These are phyloP conservation scores for Scleromitrula shiraiana DNA, from an alignment of 2,329 filamentous ascomycete species.

Conservation along the genomic window DNA sequence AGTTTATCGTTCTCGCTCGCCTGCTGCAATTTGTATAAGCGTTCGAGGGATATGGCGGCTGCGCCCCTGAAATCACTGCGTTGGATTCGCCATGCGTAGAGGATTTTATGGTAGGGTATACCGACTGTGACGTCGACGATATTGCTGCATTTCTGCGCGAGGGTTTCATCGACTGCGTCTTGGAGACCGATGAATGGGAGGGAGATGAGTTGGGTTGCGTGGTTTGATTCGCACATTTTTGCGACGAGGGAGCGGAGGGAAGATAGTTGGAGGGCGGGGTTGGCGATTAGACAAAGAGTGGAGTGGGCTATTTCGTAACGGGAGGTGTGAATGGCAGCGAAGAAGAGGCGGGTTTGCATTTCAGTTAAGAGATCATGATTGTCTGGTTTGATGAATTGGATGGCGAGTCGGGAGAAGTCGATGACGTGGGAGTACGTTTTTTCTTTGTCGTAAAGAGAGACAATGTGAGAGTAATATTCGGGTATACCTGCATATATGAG, in stretches of 20 bases:
- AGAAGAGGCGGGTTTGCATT: slow-evolving; percentile 77
- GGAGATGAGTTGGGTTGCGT: slow-evolving; percentile 59
- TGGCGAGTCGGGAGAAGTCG: slow-evolving; percentile 70
- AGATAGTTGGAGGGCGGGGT: slow-evolving; percentile 62
- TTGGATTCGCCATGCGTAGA: slow-evolving; percentile 84
- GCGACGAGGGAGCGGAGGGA: slow-evolving; percentile 63
- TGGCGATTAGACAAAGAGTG: slow-evolving; percentile 64
- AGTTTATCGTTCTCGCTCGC: slow-evolving; percentile 51
- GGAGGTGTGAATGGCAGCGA: slow-evolving; percentile 67
- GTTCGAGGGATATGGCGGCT: slow-evolving; percentile 53
- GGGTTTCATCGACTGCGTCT: slow-evolving; percentile 69
- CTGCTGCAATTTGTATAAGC: slow-evolving; percentile 52
- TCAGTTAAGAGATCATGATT: slow-evolving; percentile 47
- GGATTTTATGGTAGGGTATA: slow-evolving; percentile 75
- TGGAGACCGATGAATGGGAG: slow-evolving; percentile 74
- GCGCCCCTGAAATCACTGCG: slow-evolving; percentile 83
- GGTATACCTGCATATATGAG: slow-evolving; percentile 64
- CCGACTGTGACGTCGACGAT: slow-evolving; percentile 56
- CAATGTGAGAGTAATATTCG: slow-evolving; percentile 80
- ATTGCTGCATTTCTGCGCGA: slow-evolving; percentile 63
- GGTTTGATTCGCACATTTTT: slow-evolving; percentile 59
- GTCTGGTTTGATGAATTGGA: slow-evolving; percentile 46
- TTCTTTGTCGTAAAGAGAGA: slow-evolving; percentile 70
- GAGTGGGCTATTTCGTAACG: slow-evolving; percentile 79
- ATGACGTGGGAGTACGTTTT: slow-evolving; percentile 73